Conservation (phyloP, 129 eudicot genomes). For the Calendula officinalis region DNA sequence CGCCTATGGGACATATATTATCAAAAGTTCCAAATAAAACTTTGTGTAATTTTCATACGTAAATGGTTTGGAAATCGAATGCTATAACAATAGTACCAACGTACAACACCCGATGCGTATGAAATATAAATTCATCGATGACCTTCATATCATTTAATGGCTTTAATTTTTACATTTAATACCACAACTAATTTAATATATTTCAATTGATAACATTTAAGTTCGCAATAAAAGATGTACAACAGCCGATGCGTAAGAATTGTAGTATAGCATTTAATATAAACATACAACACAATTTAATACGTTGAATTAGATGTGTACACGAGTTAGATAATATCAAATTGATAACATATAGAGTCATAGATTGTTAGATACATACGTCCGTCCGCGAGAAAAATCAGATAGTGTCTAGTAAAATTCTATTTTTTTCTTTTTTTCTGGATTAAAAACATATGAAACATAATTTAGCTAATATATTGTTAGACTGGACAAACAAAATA, state of each 20-base stretch:
- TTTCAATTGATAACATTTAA: conserved; percentile 23
- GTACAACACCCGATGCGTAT: conserved; percentile 42
- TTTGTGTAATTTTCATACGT: no score
- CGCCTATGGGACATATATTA: no score
- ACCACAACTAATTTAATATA: conserved; percentile 42
- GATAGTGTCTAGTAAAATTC: no score
- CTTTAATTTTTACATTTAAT: conserved; percentile 33
- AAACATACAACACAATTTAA: conserved; percentile 24
- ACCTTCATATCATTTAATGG: conserved; percentile 41
- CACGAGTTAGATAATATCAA: conserved; percentile 5
- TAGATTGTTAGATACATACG: no score
- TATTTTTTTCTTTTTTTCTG: no score
- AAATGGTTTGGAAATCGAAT: no score
- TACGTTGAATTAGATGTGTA: conserved; percentile 22
- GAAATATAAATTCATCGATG: conserved; percentile 40
- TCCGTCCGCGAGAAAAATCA: no score
- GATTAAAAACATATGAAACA: no score
- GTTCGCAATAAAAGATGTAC: conserved; percentile 35
- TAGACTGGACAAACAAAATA: no score
- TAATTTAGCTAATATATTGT: no score
- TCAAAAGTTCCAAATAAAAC: no score
- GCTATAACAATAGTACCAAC: conserved; percentile 13
- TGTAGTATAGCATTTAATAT: conserved; percentile 35
- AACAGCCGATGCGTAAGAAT: conserved; percentile 40
- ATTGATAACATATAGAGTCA: no score